Percentiles rank a stretch among this genome's conserved stretches.
Conservation (phyloP, 2,329 filamentous ascomycete species). For the Pestalotiopsis sp. region DNA sequence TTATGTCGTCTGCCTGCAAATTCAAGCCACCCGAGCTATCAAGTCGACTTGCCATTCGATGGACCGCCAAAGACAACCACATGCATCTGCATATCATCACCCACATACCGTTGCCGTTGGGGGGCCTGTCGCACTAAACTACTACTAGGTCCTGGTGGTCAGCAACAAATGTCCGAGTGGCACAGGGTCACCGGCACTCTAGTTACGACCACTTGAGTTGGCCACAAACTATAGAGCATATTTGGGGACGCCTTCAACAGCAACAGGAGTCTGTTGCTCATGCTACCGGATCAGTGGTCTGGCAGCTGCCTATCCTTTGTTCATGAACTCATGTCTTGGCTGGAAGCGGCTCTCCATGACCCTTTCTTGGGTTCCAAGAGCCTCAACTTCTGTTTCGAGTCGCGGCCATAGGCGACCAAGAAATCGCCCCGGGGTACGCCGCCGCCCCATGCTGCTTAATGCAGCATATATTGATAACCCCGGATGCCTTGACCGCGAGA, state of each 20-base stretch:
- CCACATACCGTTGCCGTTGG: not conserved
- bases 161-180: constrained; percentile 6
- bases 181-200: not conserved
- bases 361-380: not conserved
- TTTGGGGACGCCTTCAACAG: not conserved
- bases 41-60: not conserved
- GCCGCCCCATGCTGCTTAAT: not conserved
- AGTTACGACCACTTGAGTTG: too few species aligned
- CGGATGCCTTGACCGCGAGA: not conserved
- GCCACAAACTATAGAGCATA: not conserved
- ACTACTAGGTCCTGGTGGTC: not conserved
- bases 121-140: not conserved
- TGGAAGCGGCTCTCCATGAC: not conserved
- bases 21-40: not conserved
- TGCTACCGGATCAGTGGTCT: not conserved
- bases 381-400: not conserved
- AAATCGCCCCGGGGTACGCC: not conserved
- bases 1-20: not conserved
- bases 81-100: not conserved
- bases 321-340: not conserved
- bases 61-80: not conserved
- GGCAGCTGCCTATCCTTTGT: not conserved
- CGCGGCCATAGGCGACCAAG: not conserved
- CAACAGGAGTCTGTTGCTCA: too few species aligned
- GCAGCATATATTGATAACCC: not conserved